Evolutionary conservation across 345 rosid genomes (phyloP).

Genomic region (Eucalyptus curtisii): DNA sequence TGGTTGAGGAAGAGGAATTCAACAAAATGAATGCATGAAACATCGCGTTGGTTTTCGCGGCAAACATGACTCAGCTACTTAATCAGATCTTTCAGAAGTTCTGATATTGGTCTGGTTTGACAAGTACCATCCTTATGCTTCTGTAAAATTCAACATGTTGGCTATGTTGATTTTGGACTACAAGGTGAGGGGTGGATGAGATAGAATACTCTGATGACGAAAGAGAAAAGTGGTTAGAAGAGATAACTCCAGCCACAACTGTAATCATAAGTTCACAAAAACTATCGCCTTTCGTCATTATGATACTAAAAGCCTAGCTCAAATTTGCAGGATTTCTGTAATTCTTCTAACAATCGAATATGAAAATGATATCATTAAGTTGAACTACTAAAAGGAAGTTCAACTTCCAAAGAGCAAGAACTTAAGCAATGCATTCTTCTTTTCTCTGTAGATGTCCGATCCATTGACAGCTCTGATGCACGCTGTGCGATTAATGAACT

Average conservation of each 20-base stretch:
- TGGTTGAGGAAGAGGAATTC: slow-evolving; percentile 78
- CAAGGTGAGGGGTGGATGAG: not conserved
- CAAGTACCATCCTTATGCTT: not conserved
- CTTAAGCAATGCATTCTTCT: not conserved
- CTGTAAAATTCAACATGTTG: not conserved
- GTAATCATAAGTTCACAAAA: not conserved
- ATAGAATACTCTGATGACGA: not conserved
- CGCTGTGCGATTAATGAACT: slow-evolving; percentile 97
- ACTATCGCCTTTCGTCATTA: not conserved
- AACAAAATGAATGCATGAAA: slow-evolving; percentile 94
- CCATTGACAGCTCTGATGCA: slow-evolving; percentile 93
- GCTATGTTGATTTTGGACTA: not conserved
- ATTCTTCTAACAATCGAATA: not conserved
- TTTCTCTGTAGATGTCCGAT: slow-evolving; percentile 65
- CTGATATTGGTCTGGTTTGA: not conserved
- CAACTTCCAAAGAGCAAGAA: not conserved
- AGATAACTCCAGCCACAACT: not conserved
- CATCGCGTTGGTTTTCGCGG: slow-evolving; percentile 83
- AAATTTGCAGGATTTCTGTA: not conserved
- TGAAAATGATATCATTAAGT: not conserved
- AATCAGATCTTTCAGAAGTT: not conserved
- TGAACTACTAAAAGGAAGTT: not conserved
- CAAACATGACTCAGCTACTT: slow-evolving; percentile 83
- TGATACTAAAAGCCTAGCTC: not conserved
- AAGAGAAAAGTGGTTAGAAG: not conserved